These are phyloP conservation scores for Rasamsonia emersonii DNA, from an alignment of 2,329 filamentous ascomycete genomes.

Conservation along the genomic window DNA sequence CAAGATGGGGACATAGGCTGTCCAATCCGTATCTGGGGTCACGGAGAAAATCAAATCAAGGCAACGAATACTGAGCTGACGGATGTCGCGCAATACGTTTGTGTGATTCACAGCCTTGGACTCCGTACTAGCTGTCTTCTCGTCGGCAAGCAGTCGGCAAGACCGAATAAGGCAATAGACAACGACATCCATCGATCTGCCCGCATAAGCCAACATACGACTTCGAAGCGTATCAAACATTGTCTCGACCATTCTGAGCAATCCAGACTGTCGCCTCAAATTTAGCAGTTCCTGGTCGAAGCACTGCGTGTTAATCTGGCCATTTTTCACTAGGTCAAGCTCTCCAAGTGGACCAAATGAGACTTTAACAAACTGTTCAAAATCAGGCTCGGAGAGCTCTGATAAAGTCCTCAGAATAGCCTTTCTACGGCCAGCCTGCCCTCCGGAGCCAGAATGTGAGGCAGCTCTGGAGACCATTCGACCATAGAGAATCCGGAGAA, in stretches of 20 bases:
- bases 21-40: constrained; percentile 63
- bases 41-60: constrained; percentile 70
- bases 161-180: constrained; percentile 72
- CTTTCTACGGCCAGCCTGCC: constrained; percentile 69
- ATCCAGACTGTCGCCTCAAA: constrained; percentile 74
- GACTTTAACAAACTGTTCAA: constrained; percentile 75
- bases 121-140: constrained; percentile 19
- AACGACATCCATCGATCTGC: constrained; percentile 63
- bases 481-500: constrained; percentile 82
- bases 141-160: constrained; percentile 43
- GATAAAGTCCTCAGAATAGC: constrained; percentile 68
- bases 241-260: constrained; percentile 83
- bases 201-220: constrained; percentile 59
- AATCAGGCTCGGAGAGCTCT: constrained; percentile 63
- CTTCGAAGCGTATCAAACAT: constrained; percentile 77
- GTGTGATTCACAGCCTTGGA: constrained; percentile 22
- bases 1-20: constrained; percentile 59
- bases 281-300: constrained; percentile 55
- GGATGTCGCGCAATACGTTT: constrained; percentile 40
- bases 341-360: constrained; percentile 62
- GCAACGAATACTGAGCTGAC: constrained; percentile 64
- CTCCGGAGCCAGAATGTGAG: constrained; percentile 65
- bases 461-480: constrained; percentile 77
- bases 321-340: constrained; percentile 49
- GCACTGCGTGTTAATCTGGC: constrained; percentile 41